These are phyloP conservation scores for Candida ipomoeae DNA, from an alignment of 805 yeast genomes.

Conservation along the genomic window DNA sequence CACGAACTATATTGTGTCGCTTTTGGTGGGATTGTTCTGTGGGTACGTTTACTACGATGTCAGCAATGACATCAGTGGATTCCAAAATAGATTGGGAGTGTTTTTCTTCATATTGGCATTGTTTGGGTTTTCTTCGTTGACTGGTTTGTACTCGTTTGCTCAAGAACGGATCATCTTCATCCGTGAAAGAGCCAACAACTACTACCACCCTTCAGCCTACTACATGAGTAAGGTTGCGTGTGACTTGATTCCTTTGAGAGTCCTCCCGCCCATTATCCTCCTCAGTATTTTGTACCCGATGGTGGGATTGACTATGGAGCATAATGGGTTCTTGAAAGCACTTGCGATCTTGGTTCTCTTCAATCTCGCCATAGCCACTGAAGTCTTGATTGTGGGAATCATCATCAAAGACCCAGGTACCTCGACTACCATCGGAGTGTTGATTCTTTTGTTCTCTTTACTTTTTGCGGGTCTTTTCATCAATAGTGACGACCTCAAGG, in stretches of 20 bases:
- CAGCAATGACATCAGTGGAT: constrained; percentile 87
- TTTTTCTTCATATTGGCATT: constrained; percentile 87
- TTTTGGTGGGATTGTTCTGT: constrained; percentile 75
- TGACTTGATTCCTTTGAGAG: constrained; percentile 87
- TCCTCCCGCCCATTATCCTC: constrained; percentile 86
- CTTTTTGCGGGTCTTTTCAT: constrained; percentile 92
- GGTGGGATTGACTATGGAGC: constrained; percentile 79
- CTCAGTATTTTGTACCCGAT: constrained; percentile 82
- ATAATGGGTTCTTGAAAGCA: constrained; percentile 68
- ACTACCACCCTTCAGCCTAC: constrained; percentile 84
- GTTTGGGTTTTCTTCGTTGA: constrained; percentile 90
- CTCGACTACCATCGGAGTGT: constrained; percentile 83
- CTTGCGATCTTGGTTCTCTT: constrained; percentile 69
- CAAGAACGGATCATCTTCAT: constrained; percentile 84
- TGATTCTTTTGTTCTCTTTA: constrained; percentile 77
- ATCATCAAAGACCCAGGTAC: constrained; percentile 85
- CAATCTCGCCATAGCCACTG: constrained; percentile 81
- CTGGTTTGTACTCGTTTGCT: constrained; percentile 86
- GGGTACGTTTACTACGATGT: constrained; percentile 83
- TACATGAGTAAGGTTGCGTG: constrained; percentile 81
- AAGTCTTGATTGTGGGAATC: constrained; percentile 84
- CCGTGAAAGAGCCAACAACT: constrained; percentile 91
- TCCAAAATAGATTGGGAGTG: constrained; percentile 90
- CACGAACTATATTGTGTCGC: constrained; percentile 76
- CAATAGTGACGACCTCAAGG: constrained; percentile 61